A percentile compares a stretch with the other conserved stretches of the same genome.
Evolutionary conservation across 768 basidiomycete genomes (phyloP).

Genomic region (Leucosporidium creatinivorum): DNA sequence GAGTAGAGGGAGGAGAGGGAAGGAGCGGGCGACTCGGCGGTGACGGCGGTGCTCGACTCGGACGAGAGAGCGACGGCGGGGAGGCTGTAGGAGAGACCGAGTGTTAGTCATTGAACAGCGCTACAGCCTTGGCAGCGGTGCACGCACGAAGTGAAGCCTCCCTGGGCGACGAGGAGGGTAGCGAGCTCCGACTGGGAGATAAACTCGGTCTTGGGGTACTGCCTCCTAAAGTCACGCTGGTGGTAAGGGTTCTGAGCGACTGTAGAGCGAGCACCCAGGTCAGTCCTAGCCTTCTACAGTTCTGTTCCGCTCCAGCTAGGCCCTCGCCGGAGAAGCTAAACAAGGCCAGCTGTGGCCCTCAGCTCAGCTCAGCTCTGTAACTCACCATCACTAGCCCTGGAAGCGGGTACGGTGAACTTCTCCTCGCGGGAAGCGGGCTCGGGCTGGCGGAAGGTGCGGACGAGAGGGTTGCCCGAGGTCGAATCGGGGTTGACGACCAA

Average conservation of each 20-base stretch:
- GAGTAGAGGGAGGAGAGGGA: constrained; percentile 31
- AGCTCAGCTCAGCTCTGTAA: too few species aligned
- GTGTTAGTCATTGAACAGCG: not conserved
- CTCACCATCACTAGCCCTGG: constrained; percentile 25
- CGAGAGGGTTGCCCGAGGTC: constrained; percentile 26
- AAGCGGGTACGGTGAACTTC: constrained; percentile 31
- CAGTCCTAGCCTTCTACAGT: not conserved
- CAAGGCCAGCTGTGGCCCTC: too few species aligned
- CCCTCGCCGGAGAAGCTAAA: too few species aligned
- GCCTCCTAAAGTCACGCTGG: constrained; percentile 26
- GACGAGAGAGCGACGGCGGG: constrained; percentile 17
- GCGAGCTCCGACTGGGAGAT: constrained; percentile 33
- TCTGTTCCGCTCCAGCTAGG: too few species aligned
- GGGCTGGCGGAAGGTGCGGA: constrained; percentile 17
- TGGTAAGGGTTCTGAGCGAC: constrained; percentile 34
- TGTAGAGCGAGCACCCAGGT: not conserved
- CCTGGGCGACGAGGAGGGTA: constrained; percentile 28
- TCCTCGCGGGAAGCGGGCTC: constrained; percentile 32
- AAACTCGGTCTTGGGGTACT: constrained; percentile 20
- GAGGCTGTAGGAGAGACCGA: constrained; percentile 8
- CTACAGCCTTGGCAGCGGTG: not conserved
- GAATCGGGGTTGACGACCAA: constrained; percentile 33
- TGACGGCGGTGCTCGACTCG: constrained; percentile 24
- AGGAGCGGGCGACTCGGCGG: constrained; percentile 27
- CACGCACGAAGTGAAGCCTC: constrained; percentile 28